Evolutionary conservation across 306 rosid species (phyloP), one percentile per base, ranked within the genome.

Genomic region (Sindora glabra): DNA sequence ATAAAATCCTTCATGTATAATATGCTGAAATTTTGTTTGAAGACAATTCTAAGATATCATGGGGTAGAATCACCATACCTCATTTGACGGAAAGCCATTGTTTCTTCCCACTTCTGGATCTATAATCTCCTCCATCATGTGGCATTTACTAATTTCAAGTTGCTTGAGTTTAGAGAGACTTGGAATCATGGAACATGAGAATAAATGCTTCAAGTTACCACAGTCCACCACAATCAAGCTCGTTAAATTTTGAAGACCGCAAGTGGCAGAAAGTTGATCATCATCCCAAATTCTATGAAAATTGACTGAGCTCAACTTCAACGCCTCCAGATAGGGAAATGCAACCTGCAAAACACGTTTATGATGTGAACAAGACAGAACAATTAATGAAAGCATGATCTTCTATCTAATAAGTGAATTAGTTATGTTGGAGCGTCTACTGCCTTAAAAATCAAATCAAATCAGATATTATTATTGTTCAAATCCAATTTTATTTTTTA

Each of bases 71-170:
- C 12, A 51, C 0, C 13, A n/a, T 51, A 27, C 57, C 37, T 26
- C 13, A 8, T 27, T 11, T n/a, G 6, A 24, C 8, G 21, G 10
- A 26, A 15, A 2, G 25, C n/a, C 22, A 17, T 17, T 54, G 26
- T 10, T 26, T 24, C 1, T 4, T 18, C 16, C 24, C 23, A 1
- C 15, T 17, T 17, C n/a, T 30, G 41, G 2, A 10, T 30, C 8
- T 12, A 65, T 9, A 10, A 65, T 65, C 24, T 46, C 47, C 48
- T 67, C 65, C 38, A 67, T 44, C 22, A 22, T 45, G 5, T 16
- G 8, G 54, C 63, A 48, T 5, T 17, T 2, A 16, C 14, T 3
- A 17, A 65, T 61, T 38, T 46, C 32, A 12, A 57, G 44, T 0
- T n/a, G 10, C 18, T 67, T 36, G 26, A 68, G 48, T 5, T 25